These are phyloP conservation scores for Candida qinlingensis DNA, from an alignment of 805 yeast genomes.

Conservation along the genomic window DNA sequence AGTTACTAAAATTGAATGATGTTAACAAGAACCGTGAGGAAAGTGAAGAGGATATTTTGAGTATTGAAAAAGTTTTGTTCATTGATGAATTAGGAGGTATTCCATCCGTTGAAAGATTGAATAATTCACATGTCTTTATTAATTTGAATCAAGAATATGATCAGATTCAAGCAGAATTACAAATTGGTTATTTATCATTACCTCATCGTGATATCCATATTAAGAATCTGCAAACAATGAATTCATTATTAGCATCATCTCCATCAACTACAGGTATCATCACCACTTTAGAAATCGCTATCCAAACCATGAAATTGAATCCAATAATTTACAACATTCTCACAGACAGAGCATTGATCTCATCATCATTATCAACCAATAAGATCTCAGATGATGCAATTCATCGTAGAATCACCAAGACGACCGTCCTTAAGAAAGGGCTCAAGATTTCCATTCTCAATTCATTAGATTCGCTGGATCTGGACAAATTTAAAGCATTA, in stretches of 20 bases:
- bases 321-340: conserved; percentile 87
- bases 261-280: conserved; percentile 68
- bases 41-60: conserved; percentile 19
- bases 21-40: not conserved
- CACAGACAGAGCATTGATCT: conserved; percentile 86
- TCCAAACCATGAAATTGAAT: conserved; percentile 45
- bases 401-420: conserved; percentile 32
- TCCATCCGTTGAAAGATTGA: conserved; percentile 77
- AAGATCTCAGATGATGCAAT: conserved; percentile 25
- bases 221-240: conserved; percentile 64
- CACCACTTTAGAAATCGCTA: conserved; percentile 77
- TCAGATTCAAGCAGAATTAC: conserved; percentile 58
- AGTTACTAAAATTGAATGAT: conserved; percentile 25
- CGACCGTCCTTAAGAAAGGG: conserved; percentile 80
- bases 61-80: conserved; percentile 76
- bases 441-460: conserved; percentile 22
- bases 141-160: conserved; percentile 79
- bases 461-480: conserved; percentile 30
- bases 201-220: conserved; percentile 48
- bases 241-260: conserved; percentile 43
- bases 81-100: conserved; percentile 86
- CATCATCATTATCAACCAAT: conserved; percentile 81
- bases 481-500: conserved; percentile 50
- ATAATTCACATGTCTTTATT: conserved; percentile 81
- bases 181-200: conserved; percentile 48